Conservation (phyloP, 305 asterid genomes). For the Ilex paraguariensis region DNA sequence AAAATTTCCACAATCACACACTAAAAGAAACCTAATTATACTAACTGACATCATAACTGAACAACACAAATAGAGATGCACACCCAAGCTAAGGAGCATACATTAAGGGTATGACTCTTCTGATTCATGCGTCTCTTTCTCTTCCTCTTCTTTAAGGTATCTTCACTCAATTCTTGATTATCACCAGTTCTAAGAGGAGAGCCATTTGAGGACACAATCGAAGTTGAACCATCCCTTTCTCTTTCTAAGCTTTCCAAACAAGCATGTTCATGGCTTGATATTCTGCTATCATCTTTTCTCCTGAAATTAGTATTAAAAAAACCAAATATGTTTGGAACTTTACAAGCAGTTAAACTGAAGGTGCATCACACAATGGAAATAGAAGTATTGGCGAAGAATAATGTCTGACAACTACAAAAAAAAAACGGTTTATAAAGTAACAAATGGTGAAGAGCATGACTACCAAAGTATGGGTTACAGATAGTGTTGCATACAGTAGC, state of each 20-base stretch:
- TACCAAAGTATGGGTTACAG: too few species aligned
- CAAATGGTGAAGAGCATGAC: too few species aligned
- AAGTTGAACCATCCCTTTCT: conserved; percentile 26
- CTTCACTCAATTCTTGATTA: conserved; percentile 22
- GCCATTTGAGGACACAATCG: conserved; percentile 22
- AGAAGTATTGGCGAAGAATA: too few species aligned
- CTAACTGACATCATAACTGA: too few species aligned
- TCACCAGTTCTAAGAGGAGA: conserved; percentile 17
- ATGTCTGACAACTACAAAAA: too few species aligned
- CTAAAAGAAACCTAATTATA: too few species aligned
- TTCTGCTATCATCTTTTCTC: conserved; percentile 27
- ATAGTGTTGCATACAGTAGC: too few species aligned
- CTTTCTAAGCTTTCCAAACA: conserved; percentile 24
- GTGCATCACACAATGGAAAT: not conserved
- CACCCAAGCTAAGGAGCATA: conserved; percentile 15
- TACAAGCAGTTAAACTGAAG: not conserved
- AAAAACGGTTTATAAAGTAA: too few species aligned
- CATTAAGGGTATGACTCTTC: conserved; percentile 40
- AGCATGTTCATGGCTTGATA: conserved; percentile 22
- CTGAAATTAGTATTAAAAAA: conserved; percentile 23
- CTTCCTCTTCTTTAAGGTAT: conserved; percentile 32
- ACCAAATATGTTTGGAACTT: not conserved
- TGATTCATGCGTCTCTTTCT: conserved; percentile 23
- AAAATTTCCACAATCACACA: too few species aligned
- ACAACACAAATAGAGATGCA: not conserved